Percentiles rank a stretch among this genome's conserved stretches.
Conservation (phyloP, 2,329 filamentous ascomycete species). For the Pseudogymnoascus sp. region DNA sequence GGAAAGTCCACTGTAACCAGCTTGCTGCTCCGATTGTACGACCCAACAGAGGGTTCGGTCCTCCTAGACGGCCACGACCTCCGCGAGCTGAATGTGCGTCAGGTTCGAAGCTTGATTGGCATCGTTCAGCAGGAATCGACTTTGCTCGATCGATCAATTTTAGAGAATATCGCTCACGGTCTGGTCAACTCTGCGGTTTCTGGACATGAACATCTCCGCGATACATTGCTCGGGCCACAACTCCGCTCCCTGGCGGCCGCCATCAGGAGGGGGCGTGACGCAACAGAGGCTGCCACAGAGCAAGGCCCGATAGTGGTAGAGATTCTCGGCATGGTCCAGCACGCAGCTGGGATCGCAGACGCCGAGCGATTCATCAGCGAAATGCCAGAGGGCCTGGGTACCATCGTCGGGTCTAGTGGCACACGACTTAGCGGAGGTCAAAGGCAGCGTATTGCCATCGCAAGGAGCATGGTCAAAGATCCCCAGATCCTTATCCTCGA, state of each 20-base stretch:
- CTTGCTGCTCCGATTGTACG: slow-evolving; percentile 67
- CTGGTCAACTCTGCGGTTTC: slow-evolving; percentile 32
- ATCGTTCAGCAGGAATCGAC: slow-evolving; percentile 20
- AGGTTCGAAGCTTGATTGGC: slow-evolving; percentile 19
- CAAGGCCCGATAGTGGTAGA: neutral
- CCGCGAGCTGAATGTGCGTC: slow-evolving; percentile 28
- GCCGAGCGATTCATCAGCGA: slow-evolving; percentile 59
- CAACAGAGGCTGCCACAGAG: neutral
- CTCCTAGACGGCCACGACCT: slow-evolving; percentile 32
- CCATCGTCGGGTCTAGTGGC: slow-evolving; percentile 64
- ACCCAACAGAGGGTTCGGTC: slow-evolving; percentile 28
- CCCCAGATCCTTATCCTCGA: slow-evolving; percentile 86
- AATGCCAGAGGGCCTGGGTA: slow-evolving; percentile 60
- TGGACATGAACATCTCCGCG: slow-evolving; percentile 27
- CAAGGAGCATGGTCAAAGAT: slow-evolving; percentile 55
- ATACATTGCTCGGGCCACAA: neutral
- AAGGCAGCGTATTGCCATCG: slow-evolving; percentile 68
- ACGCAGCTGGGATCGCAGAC: slow-evolving; percentile 11
- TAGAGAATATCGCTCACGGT: slow-evolving; percentile 42
- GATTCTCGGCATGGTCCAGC: neutral
- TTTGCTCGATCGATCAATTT: slow-evolving; percentile 36
- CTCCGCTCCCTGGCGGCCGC: slow-evolving; percentile 7
- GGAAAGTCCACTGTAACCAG: slow-evolving; percentile 82
- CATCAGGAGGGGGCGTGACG: neutral
- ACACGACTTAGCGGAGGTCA: slow-evolving; percentile 72